Percentiles rank a stretch among this genome's conserved stretches.
phyloP scores from a whole-genome alignment of 2,329 filamentous ascomycete genomes.

The Fusarium sp. region DNA sequence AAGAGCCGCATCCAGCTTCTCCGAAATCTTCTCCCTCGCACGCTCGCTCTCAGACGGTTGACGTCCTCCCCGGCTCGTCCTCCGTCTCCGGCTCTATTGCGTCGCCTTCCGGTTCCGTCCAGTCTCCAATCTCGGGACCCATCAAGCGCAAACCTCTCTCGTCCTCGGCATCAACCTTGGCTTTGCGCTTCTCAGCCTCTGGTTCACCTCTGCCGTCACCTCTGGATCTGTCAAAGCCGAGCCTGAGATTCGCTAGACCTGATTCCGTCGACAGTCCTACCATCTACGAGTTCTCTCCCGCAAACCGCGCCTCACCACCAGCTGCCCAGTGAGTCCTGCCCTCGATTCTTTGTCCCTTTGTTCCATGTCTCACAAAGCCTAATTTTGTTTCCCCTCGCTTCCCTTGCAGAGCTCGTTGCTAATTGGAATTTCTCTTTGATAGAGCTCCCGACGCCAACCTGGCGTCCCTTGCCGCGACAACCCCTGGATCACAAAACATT shows the following conservation, averaged over 20 bases:
- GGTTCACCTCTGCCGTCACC: conserved; percentile 50
- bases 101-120: conserved; percentile 30
- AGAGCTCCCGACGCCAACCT: conserved; percentile 49
- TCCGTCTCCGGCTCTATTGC: conserved; percentile 37
- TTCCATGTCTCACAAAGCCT: conserved; percentile 22
- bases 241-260: conserved; percentile 68
- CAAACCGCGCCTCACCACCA: conserved; percentile 38
- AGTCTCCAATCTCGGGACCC: conserved; percentile 48
- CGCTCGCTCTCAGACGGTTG: conserved; percentile 48
- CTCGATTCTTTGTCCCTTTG: conserved; percentile 18
- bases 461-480: conserved; percentile 43
- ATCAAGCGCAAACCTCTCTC: conserved; percentile 75
- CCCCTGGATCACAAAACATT: conserved; percentile 56
- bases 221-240: conserved; percentile 63
- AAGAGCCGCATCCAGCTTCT: conserved; percentile 25
- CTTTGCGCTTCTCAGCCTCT: conserved; percentile 48
- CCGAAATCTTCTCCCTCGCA: conserved; percentile 39
- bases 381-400: conserved; percentile 15
- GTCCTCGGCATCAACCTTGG: conserved; percentile 56
- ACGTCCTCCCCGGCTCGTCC: conserved; percentile 42
- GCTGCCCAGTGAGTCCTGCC: conserved; percentile 49
- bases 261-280: conserved; percentile 73
- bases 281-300: conserved; percentile 70
- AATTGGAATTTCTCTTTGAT: conserved; percentile 46
- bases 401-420: conserved; percentile 39